Conservation (phyloP, 371 early-diverging fungal species). For the Mortierella sp. region DNA sequence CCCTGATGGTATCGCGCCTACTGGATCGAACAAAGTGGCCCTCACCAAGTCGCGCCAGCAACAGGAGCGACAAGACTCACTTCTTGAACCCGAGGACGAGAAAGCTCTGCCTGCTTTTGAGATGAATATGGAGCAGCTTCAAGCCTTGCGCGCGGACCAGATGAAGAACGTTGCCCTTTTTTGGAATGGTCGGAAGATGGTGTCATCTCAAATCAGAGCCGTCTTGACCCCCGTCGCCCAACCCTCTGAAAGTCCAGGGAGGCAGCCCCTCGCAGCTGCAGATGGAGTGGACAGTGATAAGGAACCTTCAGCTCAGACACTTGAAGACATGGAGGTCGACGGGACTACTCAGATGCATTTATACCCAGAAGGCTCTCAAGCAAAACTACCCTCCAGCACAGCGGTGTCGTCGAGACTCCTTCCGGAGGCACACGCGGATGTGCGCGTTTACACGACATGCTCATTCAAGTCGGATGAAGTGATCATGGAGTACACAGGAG, state of each 20-base stretch:
- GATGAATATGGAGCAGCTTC: conserved; percentile 7
- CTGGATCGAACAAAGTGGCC: background rate
- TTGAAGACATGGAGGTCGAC: background rate
- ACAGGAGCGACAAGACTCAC: background rate
- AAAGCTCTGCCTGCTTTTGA: background rate
- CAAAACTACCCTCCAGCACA: background rate
- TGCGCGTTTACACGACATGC: conserved; percentile 15
- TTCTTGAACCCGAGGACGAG: background rate
- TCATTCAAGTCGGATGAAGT: conserved; percentile 16
- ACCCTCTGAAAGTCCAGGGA: background rate
- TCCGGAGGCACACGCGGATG: conserved; percentile 3
- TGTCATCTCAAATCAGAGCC: background rate
- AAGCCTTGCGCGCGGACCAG: conserved; percentile 11
- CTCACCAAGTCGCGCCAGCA: background rate
- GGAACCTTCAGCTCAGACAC: background rate
- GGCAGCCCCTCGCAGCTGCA: background rate
- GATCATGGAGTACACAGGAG: conserved; percentile 29
- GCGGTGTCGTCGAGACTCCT: background rate
- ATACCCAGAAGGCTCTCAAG: background rate
- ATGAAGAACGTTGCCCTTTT: conserved; percentile 10
- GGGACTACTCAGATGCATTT: background rate
- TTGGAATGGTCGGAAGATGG: conserved; percentile 28
- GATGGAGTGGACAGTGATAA: background rate
- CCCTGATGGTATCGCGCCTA: background rate
- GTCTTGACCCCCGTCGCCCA: background rate